Percentiles rank a stretch among this genome's conserved stretches.
These are phyloP conservation scores for Exophiala phaeomuriformis DNA, from an alignment of 2,329 filamentous ascomycete genomes.

Conservation along the genomic window DNA sequence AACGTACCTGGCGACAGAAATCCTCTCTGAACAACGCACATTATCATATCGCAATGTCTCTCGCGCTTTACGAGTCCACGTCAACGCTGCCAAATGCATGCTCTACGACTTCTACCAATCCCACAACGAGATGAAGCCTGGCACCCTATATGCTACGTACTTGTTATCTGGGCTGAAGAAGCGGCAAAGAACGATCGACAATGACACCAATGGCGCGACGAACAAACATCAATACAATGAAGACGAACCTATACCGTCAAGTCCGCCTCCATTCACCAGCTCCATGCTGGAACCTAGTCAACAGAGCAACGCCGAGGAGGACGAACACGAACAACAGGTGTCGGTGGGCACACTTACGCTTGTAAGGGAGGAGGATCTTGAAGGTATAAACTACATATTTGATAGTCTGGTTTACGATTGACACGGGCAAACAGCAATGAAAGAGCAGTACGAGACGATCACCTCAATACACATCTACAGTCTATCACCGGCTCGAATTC, in stretches of 20 bases:
- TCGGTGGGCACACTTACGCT: constrained; percentile 57
- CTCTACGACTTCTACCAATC: constrained; percentile 75
- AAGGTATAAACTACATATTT: constrained; percentile 45
- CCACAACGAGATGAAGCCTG: constrained; percentile 67
- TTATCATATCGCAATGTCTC: constrained; percentile 78
- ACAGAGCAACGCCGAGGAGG: constrained; percentile 51
- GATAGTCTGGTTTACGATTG: not conserved
- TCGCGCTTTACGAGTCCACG: constrained; percentile 72
- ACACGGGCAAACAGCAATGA: constrained; percentile 48
- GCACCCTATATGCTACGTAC: constrained; percentile 86
- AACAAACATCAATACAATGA: constrained; percentile 54
- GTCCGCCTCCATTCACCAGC: constrained; percentile 51
- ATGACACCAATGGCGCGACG: constrained; percentile 10
- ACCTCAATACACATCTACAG: constrained; percentile 82
- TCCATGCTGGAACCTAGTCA: constrained; percentile 26
- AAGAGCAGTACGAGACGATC: constrained; percentile 64
- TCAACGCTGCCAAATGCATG: constrained; percentile 85
- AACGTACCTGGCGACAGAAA: constrained; percentile 65
- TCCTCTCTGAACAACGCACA: constrained; percentile 67
- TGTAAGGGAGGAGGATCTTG: constrained; percentile 63
- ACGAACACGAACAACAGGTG: constrained; percentile 47
- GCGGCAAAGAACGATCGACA: constrained; percentile 26
- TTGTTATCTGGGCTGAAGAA: constrained; percentile 65
- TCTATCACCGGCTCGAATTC: constrained; percentile 61
- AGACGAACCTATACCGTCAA: constrained; percentile 56